Percentiles rank a stretch among this genome's conserved stretches.
Conservation (phyloP, 768 basidiomycete species). For the Boletus coccyginus region DNA sequence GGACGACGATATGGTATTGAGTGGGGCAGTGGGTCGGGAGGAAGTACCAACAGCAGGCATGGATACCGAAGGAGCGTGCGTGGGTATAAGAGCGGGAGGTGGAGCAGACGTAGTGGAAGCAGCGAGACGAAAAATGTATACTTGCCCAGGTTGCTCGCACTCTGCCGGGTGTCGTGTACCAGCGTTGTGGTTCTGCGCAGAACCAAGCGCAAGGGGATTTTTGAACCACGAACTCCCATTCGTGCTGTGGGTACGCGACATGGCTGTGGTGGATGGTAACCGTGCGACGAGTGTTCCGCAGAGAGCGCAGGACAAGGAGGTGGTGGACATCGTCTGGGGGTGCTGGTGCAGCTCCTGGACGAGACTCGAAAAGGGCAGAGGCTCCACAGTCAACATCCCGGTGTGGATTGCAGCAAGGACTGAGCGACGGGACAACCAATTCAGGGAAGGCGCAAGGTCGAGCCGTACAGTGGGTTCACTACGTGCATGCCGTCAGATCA, state of each 20-base stretch:
- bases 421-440: constrained; percentile 88
- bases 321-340: constrained; percentile 44
- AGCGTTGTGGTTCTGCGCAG: constrained; percentile 16
- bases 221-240: constrained; percentile 64
- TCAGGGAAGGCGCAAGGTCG: constrained; percentile 90
- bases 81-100: constrained; percentile 21
- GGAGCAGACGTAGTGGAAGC: constrained; percentile 24
- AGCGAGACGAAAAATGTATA: constrained; percentile 69
- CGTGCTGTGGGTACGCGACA: constrained; percentile 33
- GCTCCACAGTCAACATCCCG: constrained; percentile 87
- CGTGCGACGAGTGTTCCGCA: constrained; percentile 60
- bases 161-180: constrained; percentile 33
- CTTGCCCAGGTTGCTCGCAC: constrained; percentile 38
- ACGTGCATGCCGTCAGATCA: constrained; percentile 9
- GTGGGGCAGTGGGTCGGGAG: constrained; percentile 12
- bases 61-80: constrained; percentile 31
- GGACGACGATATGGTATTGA: constrained; percentile 44
- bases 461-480: constrained; percentile 89
- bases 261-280: constrained; percentile 35
- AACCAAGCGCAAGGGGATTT: constrained; percentile 41
- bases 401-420: constrained; percentile 82
- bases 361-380: constrained; percentile 61
- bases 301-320: constrained; percentile 68
- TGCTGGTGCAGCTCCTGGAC: constrained; percentile 49
- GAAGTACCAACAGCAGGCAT: constrained; percentile 28